Evolutionary conservation across 306 rosid species (phyloP).

Genomic region (Vigna angularis): DNA sequence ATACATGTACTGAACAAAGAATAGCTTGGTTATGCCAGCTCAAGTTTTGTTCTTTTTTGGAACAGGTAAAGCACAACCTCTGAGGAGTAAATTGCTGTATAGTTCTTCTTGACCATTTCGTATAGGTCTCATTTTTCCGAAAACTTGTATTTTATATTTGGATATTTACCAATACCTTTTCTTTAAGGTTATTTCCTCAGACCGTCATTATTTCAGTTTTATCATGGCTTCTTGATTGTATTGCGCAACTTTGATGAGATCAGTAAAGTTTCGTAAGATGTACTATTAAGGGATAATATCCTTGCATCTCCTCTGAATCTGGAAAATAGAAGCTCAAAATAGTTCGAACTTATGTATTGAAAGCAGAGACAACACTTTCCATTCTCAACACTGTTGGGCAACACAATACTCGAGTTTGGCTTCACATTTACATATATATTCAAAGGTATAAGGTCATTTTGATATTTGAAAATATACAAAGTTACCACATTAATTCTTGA

Average conservation of each 20-base stretch:
- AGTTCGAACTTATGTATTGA: conserved; percentile 2
- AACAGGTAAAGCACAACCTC: background rate
- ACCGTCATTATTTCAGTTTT: conserved; percentile 1
- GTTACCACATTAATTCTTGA: too few species aligned
- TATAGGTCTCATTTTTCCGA: conserved; percentile 6
- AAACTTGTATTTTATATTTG: background rate
- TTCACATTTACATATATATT: background rate
- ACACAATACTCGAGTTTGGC: background rate
- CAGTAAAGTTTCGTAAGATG: background rate
- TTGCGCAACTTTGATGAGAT: background rate
- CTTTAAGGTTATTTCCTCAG: conserved; percentile 18
- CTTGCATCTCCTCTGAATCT: background rate
- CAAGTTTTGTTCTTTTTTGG: conserved; percentile 10
- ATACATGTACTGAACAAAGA: background rate
- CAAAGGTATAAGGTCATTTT: too few species aligned
- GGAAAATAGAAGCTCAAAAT: conserved; percentile 5
- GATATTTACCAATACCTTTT: conserved; percentile 3
- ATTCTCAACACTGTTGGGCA: background rate
- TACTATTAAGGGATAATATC: background rate
- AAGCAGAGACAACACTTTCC: background rate
- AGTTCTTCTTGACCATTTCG: background rate
- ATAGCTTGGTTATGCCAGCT: conserved; percentile 13
- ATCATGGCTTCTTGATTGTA: background rate
- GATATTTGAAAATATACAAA: too few species aligned
- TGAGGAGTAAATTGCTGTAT: background rate